These are phyloP conservation scores for Suhomyces kunorum DNA, from an alignment of 1,139 yeast genomes.

Conservation along the genomic window DNA sequence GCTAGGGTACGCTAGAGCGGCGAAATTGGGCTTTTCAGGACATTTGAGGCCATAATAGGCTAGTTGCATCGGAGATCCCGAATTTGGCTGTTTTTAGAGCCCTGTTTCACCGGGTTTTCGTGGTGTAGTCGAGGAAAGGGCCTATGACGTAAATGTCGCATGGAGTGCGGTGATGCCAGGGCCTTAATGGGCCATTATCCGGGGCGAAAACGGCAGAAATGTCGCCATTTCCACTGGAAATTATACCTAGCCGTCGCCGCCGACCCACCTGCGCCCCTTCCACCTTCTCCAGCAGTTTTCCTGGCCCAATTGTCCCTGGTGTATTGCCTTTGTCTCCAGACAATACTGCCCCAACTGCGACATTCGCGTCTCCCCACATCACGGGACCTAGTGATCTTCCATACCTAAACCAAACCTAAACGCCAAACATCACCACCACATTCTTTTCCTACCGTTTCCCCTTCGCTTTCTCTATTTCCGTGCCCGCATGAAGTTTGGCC, in stretches of 20 bases:
- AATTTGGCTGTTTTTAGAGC: too few relatives aligned
- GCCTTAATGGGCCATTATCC: background rate
- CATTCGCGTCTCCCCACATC: slow-evolving; percentile 4
- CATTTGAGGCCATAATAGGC: too few relatives aligned
- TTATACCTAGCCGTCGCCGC: too few relatives aligned
- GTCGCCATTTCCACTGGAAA: too few relatives aligned
- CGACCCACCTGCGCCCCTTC: background rate
- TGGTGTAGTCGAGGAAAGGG: too few relatives aligned
- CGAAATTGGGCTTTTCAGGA: too few relatives aligned
- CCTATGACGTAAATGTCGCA: background rate
- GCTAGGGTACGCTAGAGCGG: too few relatives aligned
- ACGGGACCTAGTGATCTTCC: background rate
- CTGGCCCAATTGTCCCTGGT: background rate
- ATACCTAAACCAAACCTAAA: slow-evolving; percentile 1
- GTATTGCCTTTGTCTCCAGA: background rate
- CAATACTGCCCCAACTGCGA: slow-evolving; percentile 1
- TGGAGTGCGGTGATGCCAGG: background rate
- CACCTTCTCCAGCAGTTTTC: background rate
- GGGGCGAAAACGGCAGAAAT: background rate
- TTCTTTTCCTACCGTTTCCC: background rate
- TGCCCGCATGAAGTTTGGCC: slow-evolving; percentile 32
- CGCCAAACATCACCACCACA: background rate
- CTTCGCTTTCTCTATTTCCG: background rate
- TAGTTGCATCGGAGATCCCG: too few relatives aligned
- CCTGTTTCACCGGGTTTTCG: too few relatives aligned